Conservation (phyloP, 2,329 filamentous ascomycete species). For the Thielaviopsis punctulata region DNA sequence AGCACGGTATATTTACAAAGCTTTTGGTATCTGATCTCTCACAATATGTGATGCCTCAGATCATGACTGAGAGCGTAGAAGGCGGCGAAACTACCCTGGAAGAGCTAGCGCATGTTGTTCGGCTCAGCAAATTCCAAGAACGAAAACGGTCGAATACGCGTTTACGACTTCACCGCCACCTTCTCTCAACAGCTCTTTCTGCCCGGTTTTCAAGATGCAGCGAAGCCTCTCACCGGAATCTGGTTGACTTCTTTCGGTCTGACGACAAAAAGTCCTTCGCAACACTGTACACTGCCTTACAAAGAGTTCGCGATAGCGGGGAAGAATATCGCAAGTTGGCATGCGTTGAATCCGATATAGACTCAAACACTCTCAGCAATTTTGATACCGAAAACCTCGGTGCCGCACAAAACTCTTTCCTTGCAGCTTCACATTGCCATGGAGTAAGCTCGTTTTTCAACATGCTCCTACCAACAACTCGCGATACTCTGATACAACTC, state of each 20-base stretch:
- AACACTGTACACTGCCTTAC: conserved; percentile 56
- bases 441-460: conserved; percentile 40
- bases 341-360: conserved; percentile 54
- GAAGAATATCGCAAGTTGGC: conserved; percentile 55
- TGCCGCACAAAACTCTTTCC: neutral
- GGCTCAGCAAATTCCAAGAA: conserved; percentile 65
- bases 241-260: conserved; percentile 61
- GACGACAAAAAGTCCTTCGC: conserved; percentile 68
- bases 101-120: conserved; percentile 62
- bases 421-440: conserved; percentile 14
- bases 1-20: conserved; percentile 13
- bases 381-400: neutral
- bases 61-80: conserved; percentile 30
- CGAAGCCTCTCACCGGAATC: conserved; percentile 54
- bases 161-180: conserved; percentile 53
- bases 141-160: conserved; percentile 60
- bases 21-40: conserved; percentile 50
- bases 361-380: conserved; percentile 28
- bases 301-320: conserved; percentile 63
- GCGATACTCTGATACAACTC: conserved; percentile 63
- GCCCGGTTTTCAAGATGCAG: conserved; percentile 58
- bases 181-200: conserved; percentile 59
- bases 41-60: conserved; percentile 44
- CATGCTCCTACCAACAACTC: conserved; percentile 57
- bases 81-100: conserved; percentile 53